These are phyloP conservation scores for Cudoniella acicularis DNA, from an alignment of 495 filamentous ascomycete species.

Conservation along the genomic window DNA sequence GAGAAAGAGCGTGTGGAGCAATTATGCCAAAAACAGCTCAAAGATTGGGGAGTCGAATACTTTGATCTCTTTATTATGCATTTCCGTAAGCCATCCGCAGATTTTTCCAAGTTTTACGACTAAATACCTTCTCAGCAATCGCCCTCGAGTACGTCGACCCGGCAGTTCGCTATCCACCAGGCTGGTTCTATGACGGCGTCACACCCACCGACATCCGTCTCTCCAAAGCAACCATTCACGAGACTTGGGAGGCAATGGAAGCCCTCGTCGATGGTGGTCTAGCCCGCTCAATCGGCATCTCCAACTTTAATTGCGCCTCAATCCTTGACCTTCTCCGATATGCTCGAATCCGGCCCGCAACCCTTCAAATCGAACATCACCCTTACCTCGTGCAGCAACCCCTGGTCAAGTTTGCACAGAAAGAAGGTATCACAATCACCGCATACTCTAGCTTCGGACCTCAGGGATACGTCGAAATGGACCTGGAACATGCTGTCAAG, in stretches of 20 bases:
- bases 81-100: slow-evolving; percentile 44
- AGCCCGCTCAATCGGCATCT: slow-evolving; percentile 75
- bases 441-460: slow-evolving; percentile 93
- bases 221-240: slow-evolving; percentile 69
- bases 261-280: slow-evolving; percentile 64
- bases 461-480: slow-evolving; percentile 74
- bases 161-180: slow-evolving; percentile 70
- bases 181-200: slow-evolving; percentile 62
- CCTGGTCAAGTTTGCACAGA: slow-evolving; percentile 68
- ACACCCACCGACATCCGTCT: slow-evolving; percentile 41
- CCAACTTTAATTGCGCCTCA: slow-evolving; percentile 82
- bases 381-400: slow-evolving; percentile 85
- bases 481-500: slow-evolving; percentile 66
- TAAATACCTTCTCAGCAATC: slow-evolving; percentile 35
- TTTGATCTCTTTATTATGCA: slow-evolving; percentile 82
- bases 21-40: slow-evolving; percentile 67
- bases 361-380: slow-evolving; percentile 96
- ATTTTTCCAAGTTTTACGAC: background rate
- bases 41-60: slow-evolving; percentile 80
- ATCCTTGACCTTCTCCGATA: slow-evolving; percentile 85
- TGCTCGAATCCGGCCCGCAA: slow-evolving; percentile 71
- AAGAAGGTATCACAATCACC: slow-evolving; percentile 73
- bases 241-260: slow-evolving; percentile 89
- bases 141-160: slow-evolving; percentile 78
- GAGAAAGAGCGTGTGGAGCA: slow-evolving; percentile 68